Evolutionary conservation across 1,284 basidiomycete species (phyloP), one percentile per base, ranked within the genome.

Genomic region (Moesziomyces sp.): DNA sequence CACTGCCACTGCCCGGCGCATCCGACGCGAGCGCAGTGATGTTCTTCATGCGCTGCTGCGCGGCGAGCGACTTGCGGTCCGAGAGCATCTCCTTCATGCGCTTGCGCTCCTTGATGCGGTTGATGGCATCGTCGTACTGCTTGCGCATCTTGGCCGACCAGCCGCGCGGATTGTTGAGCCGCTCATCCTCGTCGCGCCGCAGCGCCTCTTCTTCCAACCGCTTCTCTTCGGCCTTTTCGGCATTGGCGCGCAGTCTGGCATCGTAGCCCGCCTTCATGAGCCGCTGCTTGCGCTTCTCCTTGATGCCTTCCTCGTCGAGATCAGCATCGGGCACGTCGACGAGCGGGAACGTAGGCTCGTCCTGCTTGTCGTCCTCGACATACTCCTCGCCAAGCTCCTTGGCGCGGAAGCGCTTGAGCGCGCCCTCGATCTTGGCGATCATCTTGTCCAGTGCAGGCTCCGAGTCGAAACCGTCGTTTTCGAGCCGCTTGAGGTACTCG

Each of bases 1-100:
- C 62, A 55, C 53, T 64, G 3, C 73, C 73, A 38, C 67, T 70
- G 8, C 38, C 50, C 4, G 61, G 67, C 3, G 49, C 93, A 33
- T 86, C 86, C 6, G 90, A 91, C 0, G 96, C 97, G 21, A 99
- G 86, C 43, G 90, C 91, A 0, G 97, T 94, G 49, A 99, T 97
- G 71, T 89, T 94, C 86, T 98, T 97, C 96, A 99, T 99, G 70
- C 96, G 87, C 50, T 93, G 93, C 85, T 99, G 97, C 0, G 95
- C 91, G 5, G 93, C 95, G 3, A 94, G 92, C 74, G 93, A 96
- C 86, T 99, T 99, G 46, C 97, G 86, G 82, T 95, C 94, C 18
- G 89, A 91, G 48, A 99, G 86, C 48, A 94, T 93, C 7, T 91
- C 92, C 79, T 90, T 92, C 49, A 91, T 87, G 75, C 93, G 88